Percentiles rank a stretch among this genome's conserved stretches.
These are phyloP conservation scores for Clavispora carvajalis DNA, from an alignment of 805 yeast species.

Conservation along the genomic window DNA sequence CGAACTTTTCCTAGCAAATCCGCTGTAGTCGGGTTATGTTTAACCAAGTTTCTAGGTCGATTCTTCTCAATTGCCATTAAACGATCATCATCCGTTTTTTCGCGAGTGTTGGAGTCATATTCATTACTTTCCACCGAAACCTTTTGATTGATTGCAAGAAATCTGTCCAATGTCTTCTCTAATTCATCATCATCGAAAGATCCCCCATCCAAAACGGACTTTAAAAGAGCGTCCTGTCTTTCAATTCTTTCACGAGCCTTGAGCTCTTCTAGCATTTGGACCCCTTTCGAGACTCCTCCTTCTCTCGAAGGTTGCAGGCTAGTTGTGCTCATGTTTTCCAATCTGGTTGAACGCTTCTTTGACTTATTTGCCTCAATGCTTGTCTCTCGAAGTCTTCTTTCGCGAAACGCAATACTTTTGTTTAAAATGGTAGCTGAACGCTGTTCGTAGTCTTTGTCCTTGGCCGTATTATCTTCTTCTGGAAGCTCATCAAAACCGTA, in stretches of 20 bases:
- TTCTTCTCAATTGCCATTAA: conserved; percentile 20
- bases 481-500: conserved; percentile 11
- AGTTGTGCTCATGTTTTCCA: neutral
- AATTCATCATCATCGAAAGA: conserved; percentile 24
- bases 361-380: neutral
- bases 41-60: conserved; percentile 45
- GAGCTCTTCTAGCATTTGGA: neutral
- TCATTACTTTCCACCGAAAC: neutral
- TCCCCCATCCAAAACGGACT: conserved; percentile 27
- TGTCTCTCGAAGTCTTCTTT: neutral
- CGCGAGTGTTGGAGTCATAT: neutral
- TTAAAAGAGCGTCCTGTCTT: conserved; percentile 17
- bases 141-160: conserved; percentile 9
- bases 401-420: neutral
- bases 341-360: neutral
- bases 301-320: neutral
- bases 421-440: neutral
- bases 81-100: conserved; percentile 13
- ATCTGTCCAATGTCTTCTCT: conserved; percentile 13
- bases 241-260: conserved; percentile 3
- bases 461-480: conserved; percentile 4
- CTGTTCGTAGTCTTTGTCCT: conserved; percentile 9
- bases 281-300: neutral
- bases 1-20: conserved; percentile 48
- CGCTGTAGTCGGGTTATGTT: conserved; percentile 50